Conservation (phyloP, 257 asterid species). For the Apocynum venetum region DNA sequence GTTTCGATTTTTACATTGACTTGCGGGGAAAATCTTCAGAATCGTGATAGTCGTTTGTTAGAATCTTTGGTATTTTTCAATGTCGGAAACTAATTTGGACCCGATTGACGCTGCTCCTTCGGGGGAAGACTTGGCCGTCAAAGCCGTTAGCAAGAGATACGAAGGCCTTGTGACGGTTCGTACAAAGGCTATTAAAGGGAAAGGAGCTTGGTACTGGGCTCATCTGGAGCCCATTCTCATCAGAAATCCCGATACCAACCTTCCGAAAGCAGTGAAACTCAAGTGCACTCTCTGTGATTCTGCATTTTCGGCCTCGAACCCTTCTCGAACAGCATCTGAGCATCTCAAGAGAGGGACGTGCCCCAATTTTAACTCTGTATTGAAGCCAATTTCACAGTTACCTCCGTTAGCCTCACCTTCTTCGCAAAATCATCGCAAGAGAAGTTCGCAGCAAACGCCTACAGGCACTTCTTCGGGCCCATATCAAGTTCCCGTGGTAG, state of each 20-base stretch:
- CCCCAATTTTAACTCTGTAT: conserved; percentile 54
- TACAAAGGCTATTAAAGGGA: conserved; percentile 81
- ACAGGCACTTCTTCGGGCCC: conserved; percentile 38
- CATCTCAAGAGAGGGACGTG: conserved; percentile 77
- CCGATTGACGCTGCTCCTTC: conserved; percentile 33
- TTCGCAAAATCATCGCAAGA: conserved; percentile 54
- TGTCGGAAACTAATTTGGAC: conserved; percentile 42
- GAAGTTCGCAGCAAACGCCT: conserved; percentile 39
- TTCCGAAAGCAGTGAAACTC: conserved; percentile 78
- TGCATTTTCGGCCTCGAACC: conserved; percentile 77
- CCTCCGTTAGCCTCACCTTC: conserved; percentile 78
- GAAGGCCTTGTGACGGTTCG: conserved; percentile 68
- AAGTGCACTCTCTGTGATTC: conserved; percentile 70
- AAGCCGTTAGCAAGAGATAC: conserved; percentile 58
- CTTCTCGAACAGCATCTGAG: conserved; percentile 84
- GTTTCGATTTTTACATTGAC: conserved; percentile 14
- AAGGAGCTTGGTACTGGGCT: conserved; percentile 99
- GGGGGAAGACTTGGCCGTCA: conserved; percentile 51
- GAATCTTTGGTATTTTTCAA: conserved; percentile 14
- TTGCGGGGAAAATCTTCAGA: neutral
- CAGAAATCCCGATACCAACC: conserved; percentile 52
- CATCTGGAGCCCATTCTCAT: conserved; percentile 81
- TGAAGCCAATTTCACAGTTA: conserved; percentile 56
- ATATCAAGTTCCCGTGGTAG: conserved; percentile 38
- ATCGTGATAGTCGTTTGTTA: neutral